Percentiles rank a stretch among this genome's conserved stretches.
Evolutionary conservation across 208 protist species (phyloP).

Genomic region (Leishmania amazonensis): DNA sequence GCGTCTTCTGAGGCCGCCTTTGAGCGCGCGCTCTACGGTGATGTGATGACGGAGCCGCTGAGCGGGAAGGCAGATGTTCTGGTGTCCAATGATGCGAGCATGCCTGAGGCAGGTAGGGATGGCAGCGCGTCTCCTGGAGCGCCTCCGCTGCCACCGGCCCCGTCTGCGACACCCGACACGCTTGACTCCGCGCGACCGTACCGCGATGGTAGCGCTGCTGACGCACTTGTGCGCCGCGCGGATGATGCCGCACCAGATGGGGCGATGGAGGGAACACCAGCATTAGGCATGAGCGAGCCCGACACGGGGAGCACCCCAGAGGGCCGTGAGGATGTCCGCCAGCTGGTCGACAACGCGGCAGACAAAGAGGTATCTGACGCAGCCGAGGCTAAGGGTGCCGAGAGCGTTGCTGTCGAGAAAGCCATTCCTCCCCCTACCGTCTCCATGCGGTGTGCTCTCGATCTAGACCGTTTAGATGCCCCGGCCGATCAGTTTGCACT

Average conservation of each 20-base stretch:
- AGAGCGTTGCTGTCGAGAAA: not conserved
- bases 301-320: not conserved
- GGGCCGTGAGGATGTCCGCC: not conserved
- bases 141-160: not conserved
- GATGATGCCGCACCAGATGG: not conserved
- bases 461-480: not conserved
- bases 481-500: not conserved
- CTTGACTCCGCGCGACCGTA: not conserved
- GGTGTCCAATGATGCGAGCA: not conserved
- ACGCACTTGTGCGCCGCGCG: not conserved
- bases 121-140: not conserved
- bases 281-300: not conserved
- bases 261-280: not conserved
- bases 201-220: not conserved
- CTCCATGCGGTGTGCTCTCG: slow-evolving; percentile 25
- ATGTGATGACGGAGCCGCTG: not conserved
- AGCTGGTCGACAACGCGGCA: not conserved
- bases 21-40: slow-evolving; percentile 16
- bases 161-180: not conserved
- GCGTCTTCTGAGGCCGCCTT: slow-evolving; percentile 18
- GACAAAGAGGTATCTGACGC: not conserved
- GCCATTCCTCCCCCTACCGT: slow-evolving; percentile 18
- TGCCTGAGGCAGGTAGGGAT: not conserved
- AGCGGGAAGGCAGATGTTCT: not conserved
- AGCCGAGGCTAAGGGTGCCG: not conserved